These are phyloP conservation scores for Aspergillus sp. DNA, from an alignment of 2,329 filamentous ascomycete species.

Conservation along the genomic window DNA sequence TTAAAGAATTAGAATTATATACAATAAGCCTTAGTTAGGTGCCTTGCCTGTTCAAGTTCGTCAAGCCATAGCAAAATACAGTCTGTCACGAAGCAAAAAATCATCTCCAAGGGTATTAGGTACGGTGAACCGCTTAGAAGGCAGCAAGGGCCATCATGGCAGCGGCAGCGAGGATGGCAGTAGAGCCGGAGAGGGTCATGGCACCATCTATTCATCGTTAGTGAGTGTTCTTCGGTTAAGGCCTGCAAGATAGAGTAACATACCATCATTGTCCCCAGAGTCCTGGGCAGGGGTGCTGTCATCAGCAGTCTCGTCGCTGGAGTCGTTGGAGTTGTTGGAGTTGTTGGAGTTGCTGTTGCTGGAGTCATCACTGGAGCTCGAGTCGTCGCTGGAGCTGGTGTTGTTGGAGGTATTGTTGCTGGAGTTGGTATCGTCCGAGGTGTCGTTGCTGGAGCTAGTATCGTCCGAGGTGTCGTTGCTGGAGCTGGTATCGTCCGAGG, in stretches of 20 bases:
- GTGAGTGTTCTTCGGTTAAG: background rate
- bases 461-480: background rate
- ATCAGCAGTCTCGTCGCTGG: conserved; percentile 11
- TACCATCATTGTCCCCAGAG: conserved; percentile 8
- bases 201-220: conserved; percentile 1
- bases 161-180: conserved; percentile 7
- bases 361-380: background rate
- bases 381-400: background rate
- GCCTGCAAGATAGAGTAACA: background rate
- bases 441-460: background rate
- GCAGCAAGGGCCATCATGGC: conserved; percentile 1
- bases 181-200: background rate
- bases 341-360: conserved; percentile 65
- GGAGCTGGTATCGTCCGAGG: background rate
- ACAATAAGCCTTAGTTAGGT: background rate
- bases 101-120: background rate
- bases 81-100: background rate
- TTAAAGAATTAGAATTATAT: background rate
- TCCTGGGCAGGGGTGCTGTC: background rate
- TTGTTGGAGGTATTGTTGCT: too few relatives aligned
- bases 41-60: background rate
- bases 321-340: conserved; percentile 23
- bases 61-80: conserved; percentile 1
- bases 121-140: background rate
- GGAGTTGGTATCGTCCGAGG: background rate